Percentiles rank a stretch among this genome's conserved stretches.
Conservation (phyloP, 495 filamentous ascomycete genomes). For the Hypoxylon lenormandii region DNA sequence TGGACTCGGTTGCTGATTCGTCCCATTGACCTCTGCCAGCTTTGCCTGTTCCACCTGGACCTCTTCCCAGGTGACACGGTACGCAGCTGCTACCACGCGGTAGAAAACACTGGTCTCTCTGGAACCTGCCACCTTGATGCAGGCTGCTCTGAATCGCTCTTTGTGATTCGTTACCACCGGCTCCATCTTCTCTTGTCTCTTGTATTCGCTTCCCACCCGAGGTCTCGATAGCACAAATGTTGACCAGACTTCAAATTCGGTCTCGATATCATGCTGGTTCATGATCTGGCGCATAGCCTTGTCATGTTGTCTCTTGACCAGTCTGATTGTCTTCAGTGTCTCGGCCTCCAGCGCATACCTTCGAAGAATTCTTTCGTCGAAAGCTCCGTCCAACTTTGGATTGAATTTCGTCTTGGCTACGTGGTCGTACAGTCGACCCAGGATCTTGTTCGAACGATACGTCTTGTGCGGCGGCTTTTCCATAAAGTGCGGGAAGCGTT, state of each 20-base stretch:
- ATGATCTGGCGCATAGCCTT: constrained; percentile 79
- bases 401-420: constrained; percentile 72
- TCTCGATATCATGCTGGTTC: constrained; percentile 84
- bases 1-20: constrained; percentile 30
- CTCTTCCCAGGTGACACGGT: constrained; percentile 80
- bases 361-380: constrained; percentile 81
- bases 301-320: constrained; percentile 83
- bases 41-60: constrained; percentile 60
- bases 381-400: constrained; percentile 74
- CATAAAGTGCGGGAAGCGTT: constrained; percentile 89
- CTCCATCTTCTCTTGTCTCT: constrained; percentile 84
- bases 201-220: constrained; percentile 76
- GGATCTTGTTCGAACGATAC: constrained; percentile 76
- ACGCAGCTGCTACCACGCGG: constrained; percentile 87
- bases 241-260: constrained; percentile 92
- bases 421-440: constrained; percentile 85
- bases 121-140: constrained; percentile 69
- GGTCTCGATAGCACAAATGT: constrained; percentile 82
- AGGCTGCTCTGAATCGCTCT: constrained; percentile 72
- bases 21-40: not conserved
- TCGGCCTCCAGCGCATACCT: constrained; percentile 67
- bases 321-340: constrained; percentile 68
- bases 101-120: constrained; percentile 68
- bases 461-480: constrained; percentile 71
- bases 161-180: constrained; percentile 71